These are phyloP conservation scores for Pharnaceum exiguum DNA, from an alignment of 148 eudicot species.

Conservation along the genomic window DNA sequence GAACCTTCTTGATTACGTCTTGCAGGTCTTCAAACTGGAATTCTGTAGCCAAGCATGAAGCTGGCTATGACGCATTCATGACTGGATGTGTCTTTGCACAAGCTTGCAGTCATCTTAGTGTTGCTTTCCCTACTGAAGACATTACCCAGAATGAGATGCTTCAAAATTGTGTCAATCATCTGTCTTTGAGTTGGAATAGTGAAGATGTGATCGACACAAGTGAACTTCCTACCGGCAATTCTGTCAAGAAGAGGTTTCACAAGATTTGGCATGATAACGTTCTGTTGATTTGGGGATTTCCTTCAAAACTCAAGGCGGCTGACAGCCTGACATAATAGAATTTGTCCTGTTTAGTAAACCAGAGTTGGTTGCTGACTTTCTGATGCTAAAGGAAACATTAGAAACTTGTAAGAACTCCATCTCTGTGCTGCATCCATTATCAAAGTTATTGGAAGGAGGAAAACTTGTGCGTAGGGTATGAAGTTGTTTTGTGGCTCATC, in stretches of 20 bases:
- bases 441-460: slow-evolving; percentile 71
- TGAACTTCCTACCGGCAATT: slow-evolving; percentile 27
- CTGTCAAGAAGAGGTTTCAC: slow-evolving; percentile 22
- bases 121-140: slow-evolving; percentile 26
- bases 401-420: slow-evolving; percentile 53
- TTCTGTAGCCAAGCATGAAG: slow-evolving; percentile 94
- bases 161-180: slow-evolving; percentile 56
- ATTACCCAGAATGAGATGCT: slow-evolving; percentile 52
- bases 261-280: slow-evolving; percentile 46
- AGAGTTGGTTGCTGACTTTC: slow-evolving; percentile 52
- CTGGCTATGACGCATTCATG: slow-evolving; percentile 99
- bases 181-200: slow-evolving; percentile 80
- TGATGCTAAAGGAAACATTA: slow-evolving; percentile 51
- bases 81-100: slow-evolving; percentile 93
- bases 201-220: slow-evolving; percentile 54
- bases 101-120: slow-evolving; percentile 60
- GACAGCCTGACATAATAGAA: slow-evolving; percentile 68
- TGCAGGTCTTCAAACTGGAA: slow-evolving; percentile 90
- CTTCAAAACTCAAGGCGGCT: slow-evolving; percentile 44
- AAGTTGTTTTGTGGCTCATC: slow-evolving; percentile 69
- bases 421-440: slow-evolving; percentile 70
- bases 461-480: slow-evolving; percentile 67
- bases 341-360: slow-evolving; percentile 68
- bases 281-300: slow-evolving; percentile 73
- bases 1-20: too few relatives aligned